These are phyloP conservation scores for Alternaria longipes DNA, from an alignment of 2,329 filamentous ascomycete genomes.

Conservation along the genomic window DNA sequence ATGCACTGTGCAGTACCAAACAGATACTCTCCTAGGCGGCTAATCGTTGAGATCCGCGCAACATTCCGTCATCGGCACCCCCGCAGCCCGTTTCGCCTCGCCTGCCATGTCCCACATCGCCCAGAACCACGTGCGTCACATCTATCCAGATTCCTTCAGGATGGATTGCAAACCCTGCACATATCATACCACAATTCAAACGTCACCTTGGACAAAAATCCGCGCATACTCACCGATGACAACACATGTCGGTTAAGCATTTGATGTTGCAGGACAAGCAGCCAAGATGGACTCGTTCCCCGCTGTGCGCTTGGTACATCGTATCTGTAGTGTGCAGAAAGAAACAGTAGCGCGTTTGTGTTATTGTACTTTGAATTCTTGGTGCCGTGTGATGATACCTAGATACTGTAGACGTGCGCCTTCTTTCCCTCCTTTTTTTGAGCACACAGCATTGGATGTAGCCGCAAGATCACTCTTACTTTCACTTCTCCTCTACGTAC, in stretches of 20 bases:
- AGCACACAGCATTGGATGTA: not conserved
- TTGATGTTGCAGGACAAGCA: not conserved
- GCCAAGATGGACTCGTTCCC: not conserved
- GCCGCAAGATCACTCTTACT: not conserved
- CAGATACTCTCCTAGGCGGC: not conserved
- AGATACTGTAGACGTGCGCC: not conserved
- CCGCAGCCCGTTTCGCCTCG: not conserved
- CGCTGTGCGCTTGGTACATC: not conserved
- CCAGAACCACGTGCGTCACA: not conserved
- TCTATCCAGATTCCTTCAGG: not conserved
- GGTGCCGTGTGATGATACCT: not conserved
- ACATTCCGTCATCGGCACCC: not conserved
- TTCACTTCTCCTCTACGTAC: not conserved
- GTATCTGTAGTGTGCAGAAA: not conserved
- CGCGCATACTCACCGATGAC: constrained; percentile 1
- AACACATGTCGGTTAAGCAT: not conserved
- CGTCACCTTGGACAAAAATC: not conserved
- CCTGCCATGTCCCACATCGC: not conserved
- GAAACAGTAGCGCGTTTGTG: not conserved
- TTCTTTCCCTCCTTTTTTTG: not conserved
- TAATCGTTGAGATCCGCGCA: not conserved
- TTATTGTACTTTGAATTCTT: not conserved
- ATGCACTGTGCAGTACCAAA: not conserved
- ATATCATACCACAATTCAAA: not conserved
- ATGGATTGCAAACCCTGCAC: not conserved